phyloP scores from a whole-genome alignment of 306 rosid species.

The Trifolium fragiferum region DNA sequence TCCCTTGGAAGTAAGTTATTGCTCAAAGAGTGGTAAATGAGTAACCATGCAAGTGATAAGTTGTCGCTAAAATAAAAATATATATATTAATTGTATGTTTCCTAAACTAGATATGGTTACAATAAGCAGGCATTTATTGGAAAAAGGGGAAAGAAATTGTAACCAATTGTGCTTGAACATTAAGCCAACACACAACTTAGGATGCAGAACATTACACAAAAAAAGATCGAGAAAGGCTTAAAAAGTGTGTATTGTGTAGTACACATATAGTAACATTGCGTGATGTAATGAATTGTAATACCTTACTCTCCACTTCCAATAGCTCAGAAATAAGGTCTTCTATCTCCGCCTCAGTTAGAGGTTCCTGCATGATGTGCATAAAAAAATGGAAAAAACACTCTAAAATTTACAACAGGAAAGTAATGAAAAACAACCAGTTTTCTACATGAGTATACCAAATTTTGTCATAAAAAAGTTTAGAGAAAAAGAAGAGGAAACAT shows the following conservation, averaged over 20 bases:
- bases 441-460: constrained; percentile 4
- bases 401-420: constrained; percentile 23
- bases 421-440: constrained; percentile 2
- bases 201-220: neutral
- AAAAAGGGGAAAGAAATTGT: neutral
- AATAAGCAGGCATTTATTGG: constrained; percentile 18
- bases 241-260: constrained; percentile 1
- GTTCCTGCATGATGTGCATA: constrained; percentile 68
- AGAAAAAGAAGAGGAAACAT: constrained; percentile 10
- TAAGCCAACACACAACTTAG: constrained; percentile 20
- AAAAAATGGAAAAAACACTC: constrained; percentile 24
- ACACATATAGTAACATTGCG: constrained; percentile 19
- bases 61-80: constrained; percentile 4
- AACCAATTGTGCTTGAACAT: neutral
- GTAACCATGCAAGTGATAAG: constrained; percentile 2
- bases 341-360: constrained; percentile 77
- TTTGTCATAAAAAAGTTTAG: constrained; percentile 1
- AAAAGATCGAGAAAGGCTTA: constrained; percentile 23
- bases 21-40: constrained; percentile 3
- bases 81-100: neutral
- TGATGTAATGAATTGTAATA: constrained; percentile 45
- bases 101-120: constrained; percentile 1
- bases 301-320: constrained; percentile 97
- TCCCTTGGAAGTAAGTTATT: neutral
- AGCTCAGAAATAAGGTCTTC: constrained; percentile 81